phyloP scores from a whole-genome alignment of 768 basidiomycete genomes.

The Lentinula lateritia region DNA sequence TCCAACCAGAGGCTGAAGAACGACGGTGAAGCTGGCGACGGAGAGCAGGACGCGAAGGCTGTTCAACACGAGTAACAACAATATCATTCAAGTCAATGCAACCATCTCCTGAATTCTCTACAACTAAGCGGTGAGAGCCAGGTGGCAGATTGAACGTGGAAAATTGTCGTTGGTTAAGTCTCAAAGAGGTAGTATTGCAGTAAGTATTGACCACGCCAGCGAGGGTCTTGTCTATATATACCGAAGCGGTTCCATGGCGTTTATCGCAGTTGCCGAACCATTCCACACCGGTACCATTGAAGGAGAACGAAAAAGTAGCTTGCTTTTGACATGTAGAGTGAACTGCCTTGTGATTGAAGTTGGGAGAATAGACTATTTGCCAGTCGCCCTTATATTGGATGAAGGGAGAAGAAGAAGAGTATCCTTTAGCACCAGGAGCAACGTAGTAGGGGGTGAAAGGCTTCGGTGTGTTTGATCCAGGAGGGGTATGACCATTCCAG shows the following conservation, averaged over 20 bases:
- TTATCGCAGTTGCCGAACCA: slow-evolving; percentile 64
- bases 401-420: slow-evolving; percentile 66
- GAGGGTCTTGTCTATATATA: slow-evolving; percentile 53
- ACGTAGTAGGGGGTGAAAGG: slow-evolving; percentile 68
- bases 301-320: slow-evolving; percentile 51
- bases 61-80: neutral
- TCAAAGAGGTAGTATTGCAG: slow-evolving; percentile 21
- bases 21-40: slow-evolving; percentile 8
- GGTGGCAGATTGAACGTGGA: slow-evolving; percentile 48
- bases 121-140: slow-evolving; percentile 60
- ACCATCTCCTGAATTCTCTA: neutral
- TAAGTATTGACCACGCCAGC: slow-evolving; percentile 37
- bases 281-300: slow-evolving; percentile 72
- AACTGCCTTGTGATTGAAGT: slow-evolving; percentile 45
- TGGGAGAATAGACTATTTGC: slow-evolving; percentile 45
- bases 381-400: slow-evolving; percentile 59
- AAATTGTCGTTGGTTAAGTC: slow-evolving; percentile 59
- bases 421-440: slow-evolving; percentile 65
- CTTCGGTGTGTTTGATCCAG: slow-evolving; percentile 38
- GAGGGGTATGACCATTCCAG: slow-evolving; percentile 64
- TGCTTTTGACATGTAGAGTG: slow-evolving; percentile 42
- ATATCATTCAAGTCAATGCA: neutral
- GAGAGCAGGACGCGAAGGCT: neutral
- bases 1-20: slow-evolving; percentile 36
- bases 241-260: slow-evolving; percentile 47